These are phyloP conservation scores for Priceomyces medius DNA, from an alignment of 805 yeast species.

Conservation along the genomic window DNA sequence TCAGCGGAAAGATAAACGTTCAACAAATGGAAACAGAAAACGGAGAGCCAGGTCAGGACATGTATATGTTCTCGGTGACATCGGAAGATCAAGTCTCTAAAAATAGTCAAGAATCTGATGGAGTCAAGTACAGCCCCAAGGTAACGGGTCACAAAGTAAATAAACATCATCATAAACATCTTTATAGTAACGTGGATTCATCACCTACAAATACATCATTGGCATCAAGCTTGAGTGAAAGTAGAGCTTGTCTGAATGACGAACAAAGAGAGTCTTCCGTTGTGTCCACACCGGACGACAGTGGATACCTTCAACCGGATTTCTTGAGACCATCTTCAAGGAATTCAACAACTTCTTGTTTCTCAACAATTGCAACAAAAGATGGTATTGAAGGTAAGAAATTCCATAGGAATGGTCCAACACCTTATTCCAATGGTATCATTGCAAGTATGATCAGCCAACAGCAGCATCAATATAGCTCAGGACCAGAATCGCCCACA, in stretches of 20 bases:
- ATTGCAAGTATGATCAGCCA: constrained; percentile 27
- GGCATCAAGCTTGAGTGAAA: constrained; percentile 25
- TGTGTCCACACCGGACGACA: constrained; percentile 5
- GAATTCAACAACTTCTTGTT: constrained; percentile 60
- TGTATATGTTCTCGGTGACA: neutral
- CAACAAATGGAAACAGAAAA: constrained; percentile 20
- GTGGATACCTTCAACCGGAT: constrained; percentile 14
- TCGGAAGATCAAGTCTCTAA: constrained; percentile 15
- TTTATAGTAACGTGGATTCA: neutral
- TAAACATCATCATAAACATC: constrained; percentile 1
- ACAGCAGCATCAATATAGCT: constrained; percentile 5
- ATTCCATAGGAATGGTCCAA: constrained; percentile 45
- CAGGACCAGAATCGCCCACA: constrained; percentile 7
- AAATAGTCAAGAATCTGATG: constrained; percentile 16
- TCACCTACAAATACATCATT: constrained; percentile 23
- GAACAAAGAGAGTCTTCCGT: neutral
- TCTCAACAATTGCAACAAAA: constrained; percentile 73
- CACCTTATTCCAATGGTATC: constrained; percentile 32
- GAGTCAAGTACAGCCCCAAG: neutral
- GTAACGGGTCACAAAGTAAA: neutral
- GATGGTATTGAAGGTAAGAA: constrained; percentile 70
- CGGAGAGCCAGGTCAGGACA: neutral
- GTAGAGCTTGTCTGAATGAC: constrained; percentile 7
- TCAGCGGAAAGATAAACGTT: constrained; percentile 32
- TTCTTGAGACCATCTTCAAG: constrained; percentile 60